Percentiles rank a stretch among this genome's conserved stretches.
These are phyloP conservation scores for Backusella parvicylindrica DNA, from an alignment of 192 early-diverging fungal species.

Conservation along the genomic window DNA sequence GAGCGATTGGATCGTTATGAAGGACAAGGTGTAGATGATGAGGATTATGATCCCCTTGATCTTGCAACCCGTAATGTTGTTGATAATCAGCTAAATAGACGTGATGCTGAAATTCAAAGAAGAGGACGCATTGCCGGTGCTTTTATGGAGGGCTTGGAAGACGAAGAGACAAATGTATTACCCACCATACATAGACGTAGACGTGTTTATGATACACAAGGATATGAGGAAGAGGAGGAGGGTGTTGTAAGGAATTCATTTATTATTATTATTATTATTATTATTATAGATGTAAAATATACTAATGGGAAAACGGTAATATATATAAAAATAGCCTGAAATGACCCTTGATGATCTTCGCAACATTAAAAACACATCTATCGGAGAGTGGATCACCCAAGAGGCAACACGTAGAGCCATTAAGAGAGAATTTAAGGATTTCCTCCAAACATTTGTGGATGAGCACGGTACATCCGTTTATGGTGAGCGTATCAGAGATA, in stretches of 20 bases:
- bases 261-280: not conserved
- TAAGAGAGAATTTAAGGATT: constrained; percentile 82
- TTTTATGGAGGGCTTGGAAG: constrained; percentile 82
- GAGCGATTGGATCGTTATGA: constrained; percentile 76
- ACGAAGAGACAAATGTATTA: constrained; percentile 43
- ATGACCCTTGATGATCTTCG: constrained; percentile 75
- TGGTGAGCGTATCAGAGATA: constrained; percentile 82
- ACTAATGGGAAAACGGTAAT: constrained; percentile 4
- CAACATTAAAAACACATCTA: constrained; percentile 78
- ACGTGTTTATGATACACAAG: constrained; percentile 51
- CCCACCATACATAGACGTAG: constrained; percentile 48
- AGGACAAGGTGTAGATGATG: constrained; percentile 78
- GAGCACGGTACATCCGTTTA: constrained; percentile 89
- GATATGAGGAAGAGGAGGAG: constrained; percentile 44
- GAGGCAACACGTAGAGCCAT: constrained; percentile 82
- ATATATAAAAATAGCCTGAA: constrained; percentile 40
- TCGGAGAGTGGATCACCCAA: constrained; percentile 85
- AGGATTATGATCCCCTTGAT: constrained; percentile 73
- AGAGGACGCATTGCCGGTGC: constrained; percentile 84
- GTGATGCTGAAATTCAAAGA: constrained; percentile 70
- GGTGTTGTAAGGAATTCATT: constrained; percentile 25
- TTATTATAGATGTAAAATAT: not conserved
- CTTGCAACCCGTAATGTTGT: constrained; percentile 63
- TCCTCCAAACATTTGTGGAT: constrained; percentile 84
- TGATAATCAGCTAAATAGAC: constrained; percentile 73